Evolutionary conservation across 306 rosid species (phyloP), one percentile per base, ranked within the genome.

Genomic region (Cotoneaster glaucophyllus): DNA sequence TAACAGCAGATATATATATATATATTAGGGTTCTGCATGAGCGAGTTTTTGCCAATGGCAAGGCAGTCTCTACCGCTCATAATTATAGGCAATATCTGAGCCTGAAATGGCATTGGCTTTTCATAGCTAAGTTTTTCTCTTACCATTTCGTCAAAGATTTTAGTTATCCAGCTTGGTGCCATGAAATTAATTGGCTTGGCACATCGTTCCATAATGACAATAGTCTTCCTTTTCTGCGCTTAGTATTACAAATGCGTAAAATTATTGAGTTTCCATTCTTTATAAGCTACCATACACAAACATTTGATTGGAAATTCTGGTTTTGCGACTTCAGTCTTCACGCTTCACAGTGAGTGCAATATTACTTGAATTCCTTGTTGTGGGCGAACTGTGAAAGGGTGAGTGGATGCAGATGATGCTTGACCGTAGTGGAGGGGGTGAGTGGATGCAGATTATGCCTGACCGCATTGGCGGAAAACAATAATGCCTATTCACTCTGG

Each of bases 31-130:
- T 91, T 87, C 91, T 93, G 32, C 98, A 97, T 25, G 98, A 91
- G 70, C 98, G 97, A 76, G 92, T 93, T 91, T 93, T 91, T 25
- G 8, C 93, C 98, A 82, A 91, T 26, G 56, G 97, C 96, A 50
- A 93, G 89, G 88, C 97, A 93, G 82, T 91, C 97, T 80, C 98
- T 87, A 74, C 97, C 96, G 69, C 89, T 93, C 98, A 93, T 93
- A 57, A 91, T 85, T 79, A 93, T 67, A 67, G 97, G 98, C 76
- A 91, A 70, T 19, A 97, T 87, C 82, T 88, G 93, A 61, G 93
- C 92, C 81, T 89, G 97, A 81, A 93, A 91, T 76, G 98, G 84
- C 97, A 89, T 93, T 3, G 98, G 98, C 82, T 82, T 93, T 85
- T 91, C 97, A 57, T 62, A 93, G 80, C 75, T 82, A 54, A 85